Evolutionary conservation across 1,284 basidiomycete species (phyloP).

Genomic region (Termitomyces sp.): DNA sequence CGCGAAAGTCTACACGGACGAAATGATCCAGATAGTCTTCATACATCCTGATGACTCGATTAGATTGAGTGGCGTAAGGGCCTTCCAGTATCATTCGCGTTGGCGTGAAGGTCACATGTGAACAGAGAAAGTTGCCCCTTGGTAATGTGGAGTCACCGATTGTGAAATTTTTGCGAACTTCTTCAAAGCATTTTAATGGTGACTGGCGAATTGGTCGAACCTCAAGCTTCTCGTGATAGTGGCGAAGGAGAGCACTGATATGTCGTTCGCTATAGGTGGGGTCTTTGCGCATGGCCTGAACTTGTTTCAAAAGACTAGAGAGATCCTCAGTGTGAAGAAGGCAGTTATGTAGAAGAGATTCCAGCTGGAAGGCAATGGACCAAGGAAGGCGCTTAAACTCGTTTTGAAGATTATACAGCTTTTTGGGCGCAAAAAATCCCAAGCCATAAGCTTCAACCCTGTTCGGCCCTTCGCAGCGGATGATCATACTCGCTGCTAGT

Average conservation of each 20-base stretch:
- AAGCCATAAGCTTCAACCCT: constrained; percentile 43
- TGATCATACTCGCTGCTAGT: constrained; percentile 31
- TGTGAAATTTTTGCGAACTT: constrained; percentile 26
- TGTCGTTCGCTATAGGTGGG: constrained; percentile 21
- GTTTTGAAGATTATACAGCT: constrained; percentile 38
- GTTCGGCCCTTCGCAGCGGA: constrained; percentile 21
- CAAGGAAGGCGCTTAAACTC: constrained; percentile 45
- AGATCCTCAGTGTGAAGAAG: constrained; percentile 54
- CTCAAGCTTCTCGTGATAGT: constrained; percentile 43
- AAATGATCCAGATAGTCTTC: constrained; percentile 56
- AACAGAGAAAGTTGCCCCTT: constrained; percentile 45
- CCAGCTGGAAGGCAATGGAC: constrained; percentile 66
- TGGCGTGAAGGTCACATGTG: constrained; percentile 67
- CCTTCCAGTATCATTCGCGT: constrained; percentile 70
- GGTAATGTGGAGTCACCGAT: constrained; percentile 16
- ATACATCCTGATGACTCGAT: constrained; percentile 55
- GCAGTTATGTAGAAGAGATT: constrained; percentile 56
- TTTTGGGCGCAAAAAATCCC: constrained; percentile 44
- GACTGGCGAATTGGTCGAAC: constrained; percentile 38
- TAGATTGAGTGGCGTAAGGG: constrained; percentile 64
- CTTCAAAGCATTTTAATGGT: constrained; percentile 44
- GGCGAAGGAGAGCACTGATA: constrained; percentile 46
- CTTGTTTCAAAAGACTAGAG: constrained; percentile 34
- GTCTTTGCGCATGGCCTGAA: constrained; percentile 36
- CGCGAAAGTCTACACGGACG: constrained; percentile 72